Evolutionary conservation across 2,329 filamentous ascomycete species (phyloP).

Genomic region (Scorias spongiosa): DNA sequence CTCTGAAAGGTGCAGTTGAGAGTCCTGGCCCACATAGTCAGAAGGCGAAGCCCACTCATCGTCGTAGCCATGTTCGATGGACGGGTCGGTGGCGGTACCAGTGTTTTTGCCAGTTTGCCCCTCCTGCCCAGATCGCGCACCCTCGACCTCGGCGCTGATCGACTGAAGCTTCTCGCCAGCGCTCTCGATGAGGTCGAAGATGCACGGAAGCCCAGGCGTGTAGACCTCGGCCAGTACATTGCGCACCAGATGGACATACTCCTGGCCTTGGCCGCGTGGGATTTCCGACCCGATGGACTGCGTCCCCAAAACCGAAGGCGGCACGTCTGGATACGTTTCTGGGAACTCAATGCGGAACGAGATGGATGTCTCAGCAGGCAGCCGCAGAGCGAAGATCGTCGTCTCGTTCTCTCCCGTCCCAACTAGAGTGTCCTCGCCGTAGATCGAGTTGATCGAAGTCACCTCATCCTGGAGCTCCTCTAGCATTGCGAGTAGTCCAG

Average conservation of each 20-base stretch:
- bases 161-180: constrained; percentile 19
- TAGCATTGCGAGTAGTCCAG: constrained; percentile 11
- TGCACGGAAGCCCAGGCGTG: constrained; percentile 59
- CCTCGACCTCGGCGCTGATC: constrained; percentile 12
- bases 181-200: constrained; percentile 78
- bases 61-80: not conserved
- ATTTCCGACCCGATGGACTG: constrained; percentile 58
- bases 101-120: constrained; percentile 14
- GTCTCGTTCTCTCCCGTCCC: not conserved
- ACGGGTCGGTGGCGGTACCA: constrained; percentile 12
- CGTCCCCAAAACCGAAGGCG: constrained; percentile 60
- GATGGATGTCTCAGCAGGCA: constrained; percentile 47
- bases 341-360: constrained; percentile 52
- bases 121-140: constrained; percentile 12
- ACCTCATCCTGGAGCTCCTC: constrained; percentile 52
- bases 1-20: constrained; percentile 16
- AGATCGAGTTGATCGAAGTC: constrained; percentile 73
- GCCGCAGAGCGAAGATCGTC: constrained; percentile 43
- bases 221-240: constrained; percentile 54
- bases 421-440: constrained; percentile 49
- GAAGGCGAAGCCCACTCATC: not conserved
- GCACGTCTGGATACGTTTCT: constrained; percentile 54
- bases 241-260: constrained; percentile 53
- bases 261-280: constrained; percentile 53
- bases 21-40: constrained; percentile 1